Percentiles rank a stretch among this genome's conserved stretches.
phyloP scores from a whole-genome alignment of 176 grass and related monocot genomes.

The Oryza longistaminata region DNA sequence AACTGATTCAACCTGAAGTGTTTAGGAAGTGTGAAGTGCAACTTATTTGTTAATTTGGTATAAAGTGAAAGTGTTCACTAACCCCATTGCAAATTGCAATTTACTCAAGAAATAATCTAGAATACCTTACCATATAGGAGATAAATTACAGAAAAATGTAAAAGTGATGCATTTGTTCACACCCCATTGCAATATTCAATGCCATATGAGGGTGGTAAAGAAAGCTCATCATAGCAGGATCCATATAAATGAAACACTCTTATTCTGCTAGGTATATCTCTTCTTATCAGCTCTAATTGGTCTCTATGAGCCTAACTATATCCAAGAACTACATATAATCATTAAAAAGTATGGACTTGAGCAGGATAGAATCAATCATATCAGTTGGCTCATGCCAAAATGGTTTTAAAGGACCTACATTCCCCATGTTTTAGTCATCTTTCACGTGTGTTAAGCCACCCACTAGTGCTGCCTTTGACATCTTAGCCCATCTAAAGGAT shows the following conservation, averaged over 20 bases:
- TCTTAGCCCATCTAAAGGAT: neutral
- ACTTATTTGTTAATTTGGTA: neutral
- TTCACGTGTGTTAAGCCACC: neutral
- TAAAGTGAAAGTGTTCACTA: neutral
- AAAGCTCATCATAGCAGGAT: neutral
- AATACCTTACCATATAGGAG: neutral
- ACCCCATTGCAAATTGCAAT: neutral
- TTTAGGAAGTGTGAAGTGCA: neutral
- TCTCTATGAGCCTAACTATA: neutral
- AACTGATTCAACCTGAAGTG: neutral
- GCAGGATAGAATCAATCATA: neutral
- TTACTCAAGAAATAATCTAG: neutral
- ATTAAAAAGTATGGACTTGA: slow-evolving; percentile 5
- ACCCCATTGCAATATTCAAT: neutral
- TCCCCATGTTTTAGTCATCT: neutral
- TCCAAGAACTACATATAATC: neutral
- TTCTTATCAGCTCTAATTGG: neutral
- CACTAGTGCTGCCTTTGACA: neutral
- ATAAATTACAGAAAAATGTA: neutral
- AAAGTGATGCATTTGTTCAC: neutral
- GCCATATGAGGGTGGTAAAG: neutral
- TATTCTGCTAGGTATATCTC: neutral
- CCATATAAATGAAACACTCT: neutral
- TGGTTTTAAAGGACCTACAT: neutral
- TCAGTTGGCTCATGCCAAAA: neutral